Percentiles rank a stretch among this genome's conserved stretches.
These are phyloP conservation scores for Raffaelea deltoideospora DNA, from an alignment of 2,329 filamentous ascomycete genomes.

Conservation along the genomic window DNA sequence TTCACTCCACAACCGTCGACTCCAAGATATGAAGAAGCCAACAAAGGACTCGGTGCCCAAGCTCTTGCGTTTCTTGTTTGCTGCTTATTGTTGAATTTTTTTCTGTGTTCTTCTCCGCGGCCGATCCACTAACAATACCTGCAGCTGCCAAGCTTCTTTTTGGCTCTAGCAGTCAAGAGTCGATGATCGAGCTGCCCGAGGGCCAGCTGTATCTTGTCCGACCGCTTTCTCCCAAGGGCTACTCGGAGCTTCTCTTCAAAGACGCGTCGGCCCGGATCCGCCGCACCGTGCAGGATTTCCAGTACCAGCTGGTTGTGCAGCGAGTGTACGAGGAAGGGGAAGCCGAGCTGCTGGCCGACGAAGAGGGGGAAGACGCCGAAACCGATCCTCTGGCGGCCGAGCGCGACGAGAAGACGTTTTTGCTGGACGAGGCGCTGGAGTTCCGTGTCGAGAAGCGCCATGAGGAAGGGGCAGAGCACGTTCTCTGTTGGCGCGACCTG, in stretches of 20 bases:
- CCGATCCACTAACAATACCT: not conserved
- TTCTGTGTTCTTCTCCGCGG: not conserved
- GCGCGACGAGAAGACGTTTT: constrained; percentile 92
- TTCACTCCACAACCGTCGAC: too few relatives aligned
- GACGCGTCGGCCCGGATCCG: constrained; percentile 88
- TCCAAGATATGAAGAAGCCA: too few relatives aligned
- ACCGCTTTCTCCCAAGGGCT: constrained; percentile 88
- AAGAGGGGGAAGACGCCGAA: constrained; percentile 69
- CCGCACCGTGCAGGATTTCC: constrained; percentile 83
- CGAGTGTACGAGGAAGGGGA: constrained; percentile 96
- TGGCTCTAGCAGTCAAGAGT: constrained; percentile 73
- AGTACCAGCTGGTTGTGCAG: constrained; percentile 94
- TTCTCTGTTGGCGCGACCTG: constrained; percentile 88
- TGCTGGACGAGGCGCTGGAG: constrained; percentile 83
- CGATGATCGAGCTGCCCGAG: constrained; percentile 84
- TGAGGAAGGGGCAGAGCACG: constrained; percentile 57
- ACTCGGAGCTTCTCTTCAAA: constrained; percentile 97
- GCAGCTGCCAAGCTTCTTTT: constrained; percentile 87
- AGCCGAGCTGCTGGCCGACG: constrained; percentile 77
- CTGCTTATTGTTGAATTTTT: not conserved
- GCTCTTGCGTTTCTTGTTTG: not conserved
- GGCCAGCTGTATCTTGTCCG: constrained; percentile 96
- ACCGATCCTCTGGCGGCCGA: constrained; percentile 61
- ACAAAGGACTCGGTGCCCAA: too few relatives aligned
- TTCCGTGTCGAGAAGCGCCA: constrained; percentile 66